Base-by-base conservation (phyloP, 1,284 basidiomycete genomes). In the Somion occarium region DNA sequence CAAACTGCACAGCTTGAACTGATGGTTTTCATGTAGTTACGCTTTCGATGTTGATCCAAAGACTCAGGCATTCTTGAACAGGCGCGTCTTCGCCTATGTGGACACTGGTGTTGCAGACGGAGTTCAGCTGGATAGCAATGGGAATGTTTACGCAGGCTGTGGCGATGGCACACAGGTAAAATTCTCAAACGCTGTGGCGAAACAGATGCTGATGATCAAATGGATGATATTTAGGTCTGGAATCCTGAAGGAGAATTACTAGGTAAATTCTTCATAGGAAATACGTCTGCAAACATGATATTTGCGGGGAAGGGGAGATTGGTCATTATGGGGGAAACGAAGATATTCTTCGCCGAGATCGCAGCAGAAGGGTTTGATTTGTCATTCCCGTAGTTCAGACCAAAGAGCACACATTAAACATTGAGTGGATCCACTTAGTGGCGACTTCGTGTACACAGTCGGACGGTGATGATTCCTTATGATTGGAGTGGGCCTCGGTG, bases 261-360 rank as follows among this genome's bases (percentile, higher is more conserved):
- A 9, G 88, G 88, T 39, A 91, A 91, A 66, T 83, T 91, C 63
- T 89, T 84, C 69, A 54, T 83, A 0, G 82, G 80, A 15, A 71
- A 65, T 2, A 73, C 72, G 0, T 73, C 77, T 3, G 78, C 87
- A 23, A 86, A 91, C 62, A 71, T 85, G 69, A 76, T 80, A 11
- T 91, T 91, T 61, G 84, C 84, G 0, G 79, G 79, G 0, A 66
- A 75, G 52, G 80, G 81, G 1, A 69, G 79, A 11, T 73, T 90
- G 41, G 74, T 89, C 30, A 83, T 91, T 53, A 64, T 85, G 55
- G 82, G 79, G 0, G 86, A 89, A 64, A 85, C 81, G 12, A 73
- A 75, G 53, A 69, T 90, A 12, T 89, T 77, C 61, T 67, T 86
- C 19, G 86, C 79, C 3, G 72, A 80, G 46, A 78, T 89, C 34